Evolutionary conservation across 305 asterid genomes (phyloP), one percentile per base, ranked within the genome.

Genomic region (Rubia peregrina): DNA sequence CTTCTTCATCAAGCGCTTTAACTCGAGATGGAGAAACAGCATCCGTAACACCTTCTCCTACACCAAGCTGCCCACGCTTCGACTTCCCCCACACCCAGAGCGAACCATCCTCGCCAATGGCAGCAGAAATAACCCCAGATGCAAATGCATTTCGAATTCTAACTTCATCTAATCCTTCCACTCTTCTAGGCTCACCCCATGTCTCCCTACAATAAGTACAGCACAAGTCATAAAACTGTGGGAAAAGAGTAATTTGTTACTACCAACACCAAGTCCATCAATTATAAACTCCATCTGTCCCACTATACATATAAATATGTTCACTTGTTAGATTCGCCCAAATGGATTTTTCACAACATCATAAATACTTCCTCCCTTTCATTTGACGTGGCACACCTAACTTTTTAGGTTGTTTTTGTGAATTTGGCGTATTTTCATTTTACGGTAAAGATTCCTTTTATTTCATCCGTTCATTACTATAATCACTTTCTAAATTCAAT

Each of bases 81-180:
- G 99, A 94, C 79, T 80, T 86, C 66, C 97, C 99, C 99, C 97
- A 94, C 19, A 89, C 97, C 97, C 99, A 94, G 57, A 94, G 73
- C 53, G 86, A 83, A 24, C 98, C 96, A 73, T 88, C 98, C 7
- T 87, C 90, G 74, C 91, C 98, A 77, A 87, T 75, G 44, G 92
- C 96, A 9, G 85, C 83, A 68, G 96, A 94, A 73, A 88, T 73
- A 59, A 86, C 96, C 65, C 98, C 97, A 68, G 98, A 91, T 55
- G 98, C 96, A 83, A 79, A 88, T 69, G 90, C 90, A 61, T 86
- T 78, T 78, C 69, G 59, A 76, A 85, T 87, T 79, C 76, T 80
- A 56, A 89, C 89, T 72, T 86, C 83, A 69, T 78, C 69, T 71
- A 91, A 69, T 68, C 96, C 96, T 81, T 85, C 85, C 21, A 91